These are phyloP conservation scores for Didymella lethalis DNA, from an alignment of 2,329 filamentous ascomycete genomes.

Conservation along the genomic window DNA sequence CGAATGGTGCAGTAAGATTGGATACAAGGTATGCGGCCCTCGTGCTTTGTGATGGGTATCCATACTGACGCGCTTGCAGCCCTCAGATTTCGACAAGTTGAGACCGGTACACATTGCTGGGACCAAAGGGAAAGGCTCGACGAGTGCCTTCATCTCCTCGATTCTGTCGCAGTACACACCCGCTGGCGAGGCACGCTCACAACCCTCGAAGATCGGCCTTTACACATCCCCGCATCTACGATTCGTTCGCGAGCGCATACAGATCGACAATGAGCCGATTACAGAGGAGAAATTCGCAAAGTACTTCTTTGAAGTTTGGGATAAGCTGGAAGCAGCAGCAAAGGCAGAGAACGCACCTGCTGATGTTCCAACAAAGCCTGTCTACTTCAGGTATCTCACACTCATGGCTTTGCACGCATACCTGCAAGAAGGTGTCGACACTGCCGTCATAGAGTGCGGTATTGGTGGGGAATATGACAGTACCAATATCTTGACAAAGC, in stretches of 20 bases:
- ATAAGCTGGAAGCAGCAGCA: conserved; percentile 65
- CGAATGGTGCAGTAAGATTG: conserved; percentile 77
- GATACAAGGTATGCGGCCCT: conserved; percentile 70
- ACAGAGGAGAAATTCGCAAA: conserved; percentile 72
- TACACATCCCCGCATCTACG: conserved; percentile 89
- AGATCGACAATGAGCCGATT: conserved; percentile 76
- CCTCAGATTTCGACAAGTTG: conserved; percentile 66
- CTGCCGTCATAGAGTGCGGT: conserved; percentile 88
- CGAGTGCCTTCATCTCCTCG: conserved; percentile 81
- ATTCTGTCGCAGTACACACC: conserved; percentile 72
- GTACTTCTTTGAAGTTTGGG: conserved; percentile 88
- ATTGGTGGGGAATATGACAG: conserved; percentile 94
- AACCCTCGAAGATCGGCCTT: conserved; percentile 70
- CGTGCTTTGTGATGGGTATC: conserved; percentile 3
- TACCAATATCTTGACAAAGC: conserved; percentile 81
- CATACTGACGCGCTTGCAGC: conserved; percentile 52
- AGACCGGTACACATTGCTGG: conserved; percentile 84
- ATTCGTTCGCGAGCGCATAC: conserved; percentile 83
- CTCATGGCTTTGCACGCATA: conserved; percentile 89
- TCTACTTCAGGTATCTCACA: conserved; percentile 92
- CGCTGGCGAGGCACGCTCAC: conserved; percentile 44
- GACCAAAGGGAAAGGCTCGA: conserved; percentile 93
- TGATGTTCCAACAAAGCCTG: conserved; percentile 72
- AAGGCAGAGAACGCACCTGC: conserved; percentile 60
- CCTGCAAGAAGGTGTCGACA: conserved; percentile 74